A percentile compares a stretch with the other conserved stretches of the same genome.
Conservation (phyloP, 116 monocot genomes). For the Trichopus zeylanicus region DNA sequence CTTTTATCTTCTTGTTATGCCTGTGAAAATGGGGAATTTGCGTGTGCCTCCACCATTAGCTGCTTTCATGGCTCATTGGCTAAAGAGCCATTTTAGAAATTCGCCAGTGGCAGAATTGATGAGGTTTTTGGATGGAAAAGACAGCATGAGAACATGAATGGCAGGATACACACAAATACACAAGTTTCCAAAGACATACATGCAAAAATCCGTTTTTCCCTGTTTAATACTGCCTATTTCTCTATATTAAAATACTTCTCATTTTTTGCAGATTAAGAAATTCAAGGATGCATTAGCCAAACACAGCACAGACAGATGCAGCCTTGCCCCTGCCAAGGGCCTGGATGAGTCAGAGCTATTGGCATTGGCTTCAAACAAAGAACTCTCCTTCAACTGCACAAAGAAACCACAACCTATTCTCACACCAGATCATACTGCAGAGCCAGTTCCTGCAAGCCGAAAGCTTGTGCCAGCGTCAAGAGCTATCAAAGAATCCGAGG, state of each 20-base stretch:
- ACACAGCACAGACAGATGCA: conserved; percentile 64
- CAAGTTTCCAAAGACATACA: no score
- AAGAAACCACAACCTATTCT: conserved; percentile 14
- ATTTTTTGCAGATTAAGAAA: no score
- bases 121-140: no score
- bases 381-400: conserved; percentile 52
- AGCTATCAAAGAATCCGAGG: conserved; percentile 9
- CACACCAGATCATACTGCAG: conserved; percentile 9
- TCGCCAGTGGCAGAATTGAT: no score
- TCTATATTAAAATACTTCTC: no score
- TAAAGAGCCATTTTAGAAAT: no score
- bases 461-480: conserved; percentile 3
- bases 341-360: conserved; percentile 75
- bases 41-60: background rate
- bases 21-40: background rate
- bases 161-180: no score
- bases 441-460: conserved; percentile 3
- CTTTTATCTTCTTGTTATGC: no score
- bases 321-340: conserved; percentile 67
- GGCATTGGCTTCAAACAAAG: conserved; percentile 67
- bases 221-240: no score
- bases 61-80: background rate
- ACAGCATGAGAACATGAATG: no score
- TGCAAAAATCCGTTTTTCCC: no score
- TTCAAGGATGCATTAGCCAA: conserved; percentile 82